Percentiles rank a stretch among this genome's conserved stretches.
These are phyloP conservation scores for Suhomyces bribrorum DNA, from an alignment of 1,139 yeast species.

Conservation along the genomic window DNA sequence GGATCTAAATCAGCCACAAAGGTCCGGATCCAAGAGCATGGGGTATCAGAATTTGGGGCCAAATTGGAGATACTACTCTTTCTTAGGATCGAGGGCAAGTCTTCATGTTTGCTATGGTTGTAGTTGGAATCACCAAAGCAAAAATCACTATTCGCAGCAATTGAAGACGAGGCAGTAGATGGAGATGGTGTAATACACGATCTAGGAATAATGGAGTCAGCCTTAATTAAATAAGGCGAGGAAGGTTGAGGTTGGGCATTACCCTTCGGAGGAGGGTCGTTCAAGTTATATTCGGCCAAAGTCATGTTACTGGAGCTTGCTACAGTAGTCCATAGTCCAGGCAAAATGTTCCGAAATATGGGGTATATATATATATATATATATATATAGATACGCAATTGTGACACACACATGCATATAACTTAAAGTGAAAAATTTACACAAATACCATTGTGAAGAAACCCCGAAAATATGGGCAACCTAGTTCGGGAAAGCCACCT, in stretches of 20 bases:
- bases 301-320: conserved; percentile 6
- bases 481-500: neutral
- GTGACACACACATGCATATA: neutral
- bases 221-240: conserved; percentile 13
- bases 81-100: conserved; percentile 13
- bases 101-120: conserved; percentile 10
- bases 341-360: neutral
- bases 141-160: conserved; percentile 12
- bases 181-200: conserved; percentile 19
- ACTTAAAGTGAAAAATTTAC: neutral
- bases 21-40: conserved; percentile 14
- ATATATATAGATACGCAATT: neutral
- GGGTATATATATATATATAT: conserved; percentile 3
- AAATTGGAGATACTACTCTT: conserved; percentile 15
- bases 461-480: neutral
- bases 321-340: neutral
- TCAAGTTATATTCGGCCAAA: conserved; percentile 15
- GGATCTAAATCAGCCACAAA: conserved; percentile 15
- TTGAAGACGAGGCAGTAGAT: conserved; percentile 13
- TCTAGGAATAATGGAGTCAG: conserved; percentile 18
- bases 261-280: conserved; percentile 20
- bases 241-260: neutral
- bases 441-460: neutral
- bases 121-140: conserved; percentile 8
- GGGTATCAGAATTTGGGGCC: neutral